Evolutionary conservation across 148 eudicot genomes (phyloP), one percentile per base, ranked within the genome.

Genomic region (Talinum fruticosum): DNA sequence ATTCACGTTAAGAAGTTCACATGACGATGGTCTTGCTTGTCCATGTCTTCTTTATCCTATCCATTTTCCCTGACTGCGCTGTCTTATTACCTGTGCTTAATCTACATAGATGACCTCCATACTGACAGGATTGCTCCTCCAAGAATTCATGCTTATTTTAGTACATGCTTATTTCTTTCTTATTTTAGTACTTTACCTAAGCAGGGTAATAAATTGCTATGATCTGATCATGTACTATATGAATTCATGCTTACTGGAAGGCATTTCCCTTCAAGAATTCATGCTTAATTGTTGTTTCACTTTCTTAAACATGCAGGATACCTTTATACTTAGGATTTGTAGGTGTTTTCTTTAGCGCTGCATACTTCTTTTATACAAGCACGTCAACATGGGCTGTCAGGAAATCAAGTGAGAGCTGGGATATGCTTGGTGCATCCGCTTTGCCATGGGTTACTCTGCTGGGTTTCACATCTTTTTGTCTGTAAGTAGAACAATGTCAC

Each of bases 261-360:
- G 23, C 28, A 18, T 23, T 57, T 21, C 28, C n/a, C 64, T 28
- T 8, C 1, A 4, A 19, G 23, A 18, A 16, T n/a, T 21, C n/a
- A 23, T 57, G 6, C 29, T 28, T 62, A 62, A 62, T 28, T 8
- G 33, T 10, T 26, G 32, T 62, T 51, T 26, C 18, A 26, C 18
- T 28, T 26, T 62, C 33, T 1, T 62, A 0, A 26, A 62, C 57
- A 23, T 88, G 92, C 97, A 93, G 97, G 83, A 82, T 86, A 82
- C 98, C 98, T 8, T 84, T 93, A 49, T 93, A 90, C 87, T 71
- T 93, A 59, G 98, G 97, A 74, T 81, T 93, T 80, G 80, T 84
- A 51, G 88, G 94, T 64, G 84, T 89, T 64, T 64, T 85, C 80
- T 75, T 91, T 38, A 91, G 88, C 71, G 82, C 83, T 78, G 77